Conservation (phyloP, 108 stramenopile genomes). For the Stephanodiscus triporus region DNA sequence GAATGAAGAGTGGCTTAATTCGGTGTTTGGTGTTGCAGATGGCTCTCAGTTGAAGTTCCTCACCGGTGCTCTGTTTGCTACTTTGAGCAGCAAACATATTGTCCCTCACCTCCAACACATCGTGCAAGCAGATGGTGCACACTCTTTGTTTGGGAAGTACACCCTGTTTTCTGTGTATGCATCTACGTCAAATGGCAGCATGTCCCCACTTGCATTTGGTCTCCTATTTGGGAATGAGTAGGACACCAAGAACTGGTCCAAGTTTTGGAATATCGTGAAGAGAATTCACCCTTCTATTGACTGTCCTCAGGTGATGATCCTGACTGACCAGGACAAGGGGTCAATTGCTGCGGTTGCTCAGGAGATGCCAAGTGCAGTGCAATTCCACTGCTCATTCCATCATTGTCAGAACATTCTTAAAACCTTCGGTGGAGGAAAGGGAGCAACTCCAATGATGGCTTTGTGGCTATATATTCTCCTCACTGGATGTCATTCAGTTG, state of each 20-base stretch:
- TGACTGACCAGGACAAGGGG: constrained; percentile 5
- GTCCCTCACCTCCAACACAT: too few relatives aligned
- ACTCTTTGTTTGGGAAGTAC: too few relatives aligned
- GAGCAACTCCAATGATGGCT: too few relatives aligned
- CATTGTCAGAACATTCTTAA: not conserved
- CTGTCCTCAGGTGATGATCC: not conserved
- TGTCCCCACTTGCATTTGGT: constrained; percentile 1
- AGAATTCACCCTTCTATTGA: not conserved
- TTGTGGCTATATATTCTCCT: too few relatives aligned
- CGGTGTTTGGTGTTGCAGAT: too few relatives aligned
- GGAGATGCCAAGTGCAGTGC: not conserved
- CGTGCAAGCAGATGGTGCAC: too few relatives aligned
- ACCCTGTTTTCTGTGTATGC: not conserved
- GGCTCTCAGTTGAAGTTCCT: too few relatives aligned
- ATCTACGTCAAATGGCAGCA: not conserved
- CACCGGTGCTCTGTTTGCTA: too few relatives aligned
- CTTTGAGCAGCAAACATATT: too few relatives aligned
- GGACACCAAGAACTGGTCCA: not conserved
- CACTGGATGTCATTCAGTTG: too few relatives aligned
- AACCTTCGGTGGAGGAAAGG: not conserved
- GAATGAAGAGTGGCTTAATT: too few relatives aligned
- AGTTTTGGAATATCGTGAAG: not conserved
- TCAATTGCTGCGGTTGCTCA: not conserved
- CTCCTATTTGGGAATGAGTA: constrained; percentile 10
- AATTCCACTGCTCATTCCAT: constrained; percentile 2